phyloP scores from a whole-genome alignment of 1,284 basidiomycete species.

The Trametes sp. region DNA sequence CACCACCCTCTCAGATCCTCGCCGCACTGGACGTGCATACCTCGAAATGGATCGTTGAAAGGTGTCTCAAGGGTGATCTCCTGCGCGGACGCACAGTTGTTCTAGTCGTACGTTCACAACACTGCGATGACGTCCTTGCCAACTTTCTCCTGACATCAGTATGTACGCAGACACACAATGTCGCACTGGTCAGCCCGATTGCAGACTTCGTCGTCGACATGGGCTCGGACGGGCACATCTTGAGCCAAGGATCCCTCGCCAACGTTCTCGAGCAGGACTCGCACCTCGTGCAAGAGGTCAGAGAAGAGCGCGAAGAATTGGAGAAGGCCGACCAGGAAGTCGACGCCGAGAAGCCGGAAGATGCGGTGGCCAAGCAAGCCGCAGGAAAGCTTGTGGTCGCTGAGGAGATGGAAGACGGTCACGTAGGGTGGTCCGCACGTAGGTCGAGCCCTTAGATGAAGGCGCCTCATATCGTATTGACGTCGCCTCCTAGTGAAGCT shows the following conservation, averaged over 20 bases:
- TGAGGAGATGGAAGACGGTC: slow-evolving; percentile 66
- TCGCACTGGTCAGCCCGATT: slow-evolving; percentile 66
- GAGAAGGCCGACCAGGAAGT: slow-evolving; percentile 51
- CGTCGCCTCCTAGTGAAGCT: slow-evolving; percentile 37
- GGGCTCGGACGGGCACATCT: slow-evolving; percentile 56
- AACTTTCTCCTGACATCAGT: no score
- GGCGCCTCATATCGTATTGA: slow-evolving; percentile 33
- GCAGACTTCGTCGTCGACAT: slow-evolving; percentile 73
- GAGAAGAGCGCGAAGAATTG: slow-evolving; percentile 49
- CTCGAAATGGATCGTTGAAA: slow-evolving; percentile 39
- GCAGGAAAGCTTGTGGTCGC: slow-evolving; percentile 59
- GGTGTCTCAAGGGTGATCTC: slow-evolving; percentile 57
- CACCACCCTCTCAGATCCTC: slow-evolving; percentile 43
- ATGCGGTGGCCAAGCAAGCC: slow-evolving; percentile 35
- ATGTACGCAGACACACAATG: slow-evolving; percentile 81
- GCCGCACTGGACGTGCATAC: slow-evolving; percentile 67
- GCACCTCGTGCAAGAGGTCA: slow-evolving; percentile 47
- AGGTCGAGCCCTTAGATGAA: slow-evolving; percentile 18
- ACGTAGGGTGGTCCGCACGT: slow-evolving; percentile 54
- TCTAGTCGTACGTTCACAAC: slow-evolving; percentile 57
- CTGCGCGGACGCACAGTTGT: slow-evolving; percentile 74
- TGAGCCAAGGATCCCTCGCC: slow-evolving; percentile 54
- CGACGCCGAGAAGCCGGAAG: slow-evolving; percentile 44
- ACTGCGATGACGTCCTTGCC: no score
- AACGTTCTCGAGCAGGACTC: slow-evolving; percentile 53